phyloP scores from a whole-genome alignment of 805 yeast species.

The Saccharomyces jurei region DNA sequence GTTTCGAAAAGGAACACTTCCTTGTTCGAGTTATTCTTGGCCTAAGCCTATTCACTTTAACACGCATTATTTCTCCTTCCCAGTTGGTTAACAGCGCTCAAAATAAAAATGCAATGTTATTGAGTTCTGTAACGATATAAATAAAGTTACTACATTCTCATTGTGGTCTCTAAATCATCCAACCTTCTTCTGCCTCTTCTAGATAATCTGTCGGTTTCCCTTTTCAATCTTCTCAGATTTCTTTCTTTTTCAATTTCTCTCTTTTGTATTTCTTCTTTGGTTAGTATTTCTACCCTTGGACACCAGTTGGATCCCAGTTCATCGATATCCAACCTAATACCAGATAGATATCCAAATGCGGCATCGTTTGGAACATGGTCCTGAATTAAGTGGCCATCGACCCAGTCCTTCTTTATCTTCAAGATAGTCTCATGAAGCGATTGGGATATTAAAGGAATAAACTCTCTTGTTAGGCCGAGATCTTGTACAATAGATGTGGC shows the following conservation, averaged over 20 bases:
- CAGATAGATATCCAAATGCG: slow-evolving; percentile 53
- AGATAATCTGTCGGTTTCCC: slow-evolving; percentile 60
- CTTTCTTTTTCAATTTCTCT: slow-evolving; percentile 93
- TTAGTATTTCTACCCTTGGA: slow-evolving; percentile 76
- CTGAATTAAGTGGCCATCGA: slow-evolving; percentile 55
- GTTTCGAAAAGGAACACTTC: background rate
- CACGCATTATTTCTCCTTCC: background rate
- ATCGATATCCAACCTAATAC: slow-evolving; percentile 66
- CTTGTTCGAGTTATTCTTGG: background rate
- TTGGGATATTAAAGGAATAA: slow-evolving; percentile 81
- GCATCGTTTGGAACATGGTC: slow-evolving; percentile 44
- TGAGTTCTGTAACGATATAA: background rate
- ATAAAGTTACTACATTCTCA: slow-evolving; percentile 13
- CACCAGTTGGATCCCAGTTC: slow-evolving; percentile 77
- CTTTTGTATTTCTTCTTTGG: slow-evolving; percentile 89
- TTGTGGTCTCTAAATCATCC: slow-evolving; percentile 42
- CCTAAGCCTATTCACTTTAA: background rate
- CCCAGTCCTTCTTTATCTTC: slow-evolving; percentile 70
- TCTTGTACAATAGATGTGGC: slow-evolving; percentile 78
- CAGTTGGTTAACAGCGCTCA: background rate
- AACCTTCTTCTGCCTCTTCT: slow-evolving; percentile 38
- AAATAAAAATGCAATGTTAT: background rate
- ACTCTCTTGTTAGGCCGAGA: slow-evolving; percentile 76
- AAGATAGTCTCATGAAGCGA: slow-evolving; percentile 74
- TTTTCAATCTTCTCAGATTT: slow-evolving; percentile 80